phyloP scores from a whole-genome alignment of 2,329 filamentous ascomycete genomes.

The Kalmusia sp. region DNA sequence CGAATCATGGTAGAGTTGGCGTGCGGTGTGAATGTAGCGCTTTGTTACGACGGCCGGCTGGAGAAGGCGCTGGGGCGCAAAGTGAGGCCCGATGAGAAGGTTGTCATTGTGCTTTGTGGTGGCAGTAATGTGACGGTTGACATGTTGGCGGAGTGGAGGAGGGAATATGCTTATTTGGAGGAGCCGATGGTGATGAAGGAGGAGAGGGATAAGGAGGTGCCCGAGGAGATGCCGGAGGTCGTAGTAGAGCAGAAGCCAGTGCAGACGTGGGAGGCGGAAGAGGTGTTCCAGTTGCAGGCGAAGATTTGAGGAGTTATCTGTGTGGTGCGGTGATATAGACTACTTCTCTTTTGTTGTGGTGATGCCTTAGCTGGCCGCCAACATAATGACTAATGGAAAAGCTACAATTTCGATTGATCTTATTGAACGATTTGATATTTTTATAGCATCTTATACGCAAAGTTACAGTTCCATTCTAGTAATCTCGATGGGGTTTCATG shows the following conservation, averaged over 20 bases:
- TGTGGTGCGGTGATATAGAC: no score
- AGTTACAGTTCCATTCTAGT: no score
- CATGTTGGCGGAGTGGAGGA: conserved; percentile 58
- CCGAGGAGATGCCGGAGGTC: conserved; percentile 7
- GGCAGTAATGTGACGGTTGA: conserved; percentile 60
- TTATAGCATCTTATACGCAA: no score
- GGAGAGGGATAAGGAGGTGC: background rate
- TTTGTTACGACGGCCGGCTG: conserved; percentile 70
- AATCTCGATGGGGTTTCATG: no score
- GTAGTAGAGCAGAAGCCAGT: background rate
- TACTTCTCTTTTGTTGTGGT: no score
- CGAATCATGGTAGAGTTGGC: conserved; percentile 81
- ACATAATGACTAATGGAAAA: no score
- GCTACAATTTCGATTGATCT: no score
- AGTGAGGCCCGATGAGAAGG: conserved; percentile 70
- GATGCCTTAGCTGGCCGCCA: no score
- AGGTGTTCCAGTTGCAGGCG: conserved; percentile 6
- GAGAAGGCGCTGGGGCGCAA: conserved; percentile 65
- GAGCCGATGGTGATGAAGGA: conserved; percentile 2
- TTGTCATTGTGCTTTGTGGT: conserved; percentile 87
- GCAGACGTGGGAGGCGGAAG: background rate
- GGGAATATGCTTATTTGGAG: conserved; percentile 42
- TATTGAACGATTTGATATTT: no score
- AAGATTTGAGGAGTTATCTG: no score
- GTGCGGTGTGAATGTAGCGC: conserved; percentile 80